Evolutionary conservation across 495 filamentous ascomycete species (phyloP).

Genomic region (Astrothelium macrocarpum): DNA sequence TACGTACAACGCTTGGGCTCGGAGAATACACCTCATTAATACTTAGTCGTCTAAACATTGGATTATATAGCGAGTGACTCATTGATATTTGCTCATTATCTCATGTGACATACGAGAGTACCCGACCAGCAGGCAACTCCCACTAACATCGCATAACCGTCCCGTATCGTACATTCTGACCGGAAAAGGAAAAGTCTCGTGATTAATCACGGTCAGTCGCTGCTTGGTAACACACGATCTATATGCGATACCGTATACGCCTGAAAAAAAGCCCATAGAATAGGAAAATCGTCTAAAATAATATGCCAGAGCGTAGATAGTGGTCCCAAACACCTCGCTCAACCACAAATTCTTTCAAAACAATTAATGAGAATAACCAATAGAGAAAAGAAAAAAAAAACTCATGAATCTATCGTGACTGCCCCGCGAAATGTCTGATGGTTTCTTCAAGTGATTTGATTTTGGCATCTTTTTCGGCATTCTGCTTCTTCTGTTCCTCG

Average conservation of each 20-base stretch:
- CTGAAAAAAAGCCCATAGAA: not conserved
- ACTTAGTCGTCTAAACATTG: not conserved
- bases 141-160: not conserved
- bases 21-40: not conserved
- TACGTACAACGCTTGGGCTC: not conserved
- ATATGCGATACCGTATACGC: not conserved
- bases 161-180: not conserved
- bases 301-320: not conserved
- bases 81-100: not conserved
- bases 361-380: not conserved
- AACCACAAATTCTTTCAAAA: not conserved
- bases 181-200: not conserved
- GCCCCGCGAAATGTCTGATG: conserved; percentile 11
- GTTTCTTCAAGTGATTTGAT: conserved; percentile 24
- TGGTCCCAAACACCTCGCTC: not conserved
- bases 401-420: not conserved
- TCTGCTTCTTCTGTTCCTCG: conserved; percentile 29
- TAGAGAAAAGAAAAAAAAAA: not conserved
- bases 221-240: not conserved
- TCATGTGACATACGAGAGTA: not conserved
- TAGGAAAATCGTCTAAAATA: not conserved
- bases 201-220: not conserved
- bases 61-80: not conserved
- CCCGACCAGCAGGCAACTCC: not conserved
- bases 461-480: conserved; percentile 20